Percentiles rank a stretch among this genome's conserved stretches.
These are phyloP conservation scores for Ustilago lituana DNA, from an alignment of 1,284 basidiomycete species.

Conservation along the genomic window DNA sequence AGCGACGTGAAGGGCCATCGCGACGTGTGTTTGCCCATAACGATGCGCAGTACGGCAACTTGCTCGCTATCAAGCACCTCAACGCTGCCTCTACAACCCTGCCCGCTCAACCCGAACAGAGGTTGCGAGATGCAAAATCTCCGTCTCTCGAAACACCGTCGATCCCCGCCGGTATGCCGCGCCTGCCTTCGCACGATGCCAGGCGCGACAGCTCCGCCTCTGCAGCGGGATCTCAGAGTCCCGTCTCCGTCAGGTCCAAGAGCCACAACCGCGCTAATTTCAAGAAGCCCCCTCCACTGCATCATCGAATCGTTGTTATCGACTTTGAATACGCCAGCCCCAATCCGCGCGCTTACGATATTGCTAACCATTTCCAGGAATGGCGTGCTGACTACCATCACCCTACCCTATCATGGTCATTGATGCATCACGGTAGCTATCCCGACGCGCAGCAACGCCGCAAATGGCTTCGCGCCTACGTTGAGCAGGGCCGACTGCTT, in stretches of 20 bases:
- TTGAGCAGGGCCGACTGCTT: conserved; percentile 61
- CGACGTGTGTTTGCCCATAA: conserved; percentile 64
- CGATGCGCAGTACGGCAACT: conserved; percentile 64
- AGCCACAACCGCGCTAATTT: conserved; percentile 29
- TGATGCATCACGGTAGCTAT: conserved; percentile 57
- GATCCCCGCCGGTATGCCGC: conserved; percentile 52
- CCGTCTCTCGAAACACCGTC: conserved; percentile 26
- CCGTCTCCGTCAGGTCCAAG: conserved; percentile 30
- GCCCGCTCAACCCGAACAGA: conserved; percentile 17
- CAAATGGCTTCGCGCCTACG: conserved; percentile 64
- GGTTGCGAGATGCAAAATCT: conserved; percentile 24
- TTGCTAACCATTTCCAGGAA: conserved; percentile 66
- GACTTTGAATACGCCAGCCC: conserved; percentile 64
- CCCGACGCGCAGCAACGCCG: conserved; percentile 55
- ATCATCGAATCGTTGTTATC: conserved; percentile 64
- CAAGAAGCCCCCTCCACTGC: conserved; percentile 40
- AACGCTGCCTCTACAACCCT: neutral
- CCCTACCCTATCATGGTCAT: conserved; percentile 53
- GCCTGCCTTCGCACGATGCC: conserved; percentile 25
- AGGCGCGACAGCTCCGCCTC: conserved; percentile 31
- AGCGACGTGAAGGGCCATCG: conserved; percentile 54
- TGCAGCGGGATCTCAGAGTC: conserved; percentile 20
- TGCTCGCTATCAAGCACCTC: conserved; percentile 55
- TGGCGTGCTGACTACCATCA: conserved; percentile 64
- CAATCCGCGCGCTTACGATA: conserved; percentile 62